Evolutionary conservation across 352 stramenopile genomes (phyloP), one percentile per base, ranked within the genome.

Genomic region (Phytophthora constricta): DNA sequence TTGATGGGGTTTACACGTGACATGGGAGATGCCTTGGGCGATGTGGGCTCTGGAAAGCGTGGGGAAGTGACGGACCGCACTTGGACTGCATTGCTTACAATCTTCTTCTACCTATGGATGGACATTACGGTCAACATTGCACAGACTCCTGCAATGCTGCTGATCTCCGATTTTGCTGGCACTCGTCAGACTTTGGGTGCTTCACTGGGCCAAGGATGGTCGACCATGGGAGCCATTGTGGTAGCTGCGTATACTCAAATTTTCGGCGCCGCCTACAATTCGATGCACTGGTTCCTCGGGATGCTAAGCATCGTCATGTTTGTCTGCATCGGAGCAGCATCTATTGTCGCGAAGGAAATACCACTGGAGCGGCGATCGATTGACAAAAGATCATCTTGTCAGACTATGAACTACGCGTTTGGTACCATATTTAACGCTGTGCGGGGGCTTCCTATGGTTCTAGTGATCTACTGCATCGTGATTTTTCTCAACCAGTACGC

Each of bases 71-170:
- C 65, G 11, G 66, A 74, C 39, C 81, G 73, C 37, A 76, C 61
- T 10, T 90, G 72, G 71, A 90, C 81, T 2, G 62, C 74, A 8
- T 37, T 82, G 19, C 72, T 90, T 20, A 85, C 70, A 1, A 70
- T 87, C n/a, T 57, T 86, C 41, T 86, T 85, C 56, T 87, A 90
- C 73, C 57, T 76, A 3, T 87, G 78, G 79, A 90, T 90, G 81
- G 81, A 88, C 47, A 68, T 90, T 20, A 80, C 72, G 22, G 68
- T 87, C 43, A 87, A 90, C 56, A 26, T 90, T n/a, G 74, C 78
- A 3, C 71, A 81, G 53, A 82, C 68, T 1, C 78, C 79, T 17
- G 72, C 68, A 16, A 65, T 80, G 53, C 27, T 90, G 39, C 26
- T 90, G 14, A 80, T 90, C 23, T 72, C 81, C 4, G 81, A 90